These are phyloP conservation scores for Chlamydomonas incerta DNA, from an alignment of 139 green algal genomes.

Conservation along the genomic window DNA sequence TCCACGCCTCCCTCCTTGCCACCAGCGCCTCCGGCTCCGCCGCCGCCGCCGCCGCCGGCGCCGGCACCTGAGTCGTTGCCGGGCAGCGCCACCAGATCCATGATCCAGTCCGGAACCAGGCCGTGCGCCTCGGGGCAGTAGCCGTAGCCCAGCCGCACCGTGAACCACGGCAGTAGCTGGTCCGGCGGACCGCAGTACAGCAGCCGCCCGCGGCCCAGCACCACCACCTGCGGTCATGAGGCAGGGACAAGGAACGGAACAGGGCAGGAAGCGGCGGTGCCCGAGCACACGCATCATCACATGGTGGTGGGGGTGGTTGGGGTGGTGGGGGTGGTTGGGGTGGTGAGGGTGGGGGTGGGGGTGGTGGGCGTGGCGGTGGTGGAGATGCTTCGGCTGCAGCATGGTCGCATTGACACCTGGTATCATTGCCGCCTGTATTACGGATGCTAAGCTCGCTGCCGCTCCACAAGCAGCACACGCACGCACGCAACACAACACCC, in stretches of 20 bases:
- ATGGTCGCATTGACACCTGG: too few relatives aligned
- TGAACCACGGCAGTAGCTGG: slow-evolving; percentile 59
- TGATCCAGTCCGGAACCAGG: slow-evolving; percentile 59
- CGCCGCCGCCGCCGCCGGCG: neutral
- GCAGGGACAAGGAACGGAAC: neutral
- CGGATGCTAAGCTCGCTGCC: too few relatives aligned
- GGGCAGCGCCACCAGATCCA: slow-evolving; percentile 60
- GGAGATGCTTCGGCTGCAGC: too few relatives aligned
- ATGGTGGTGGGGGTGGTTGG: too few relatives aligned
- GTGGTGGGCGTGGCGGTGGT: too few relatives aligned
- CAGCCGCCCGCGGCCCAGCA: slow-evolving; percentile 30
- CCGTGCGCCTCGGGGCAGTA: slow-evolving; percentile 46
- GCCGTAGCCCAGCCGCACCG: slow-evolving; percentile 45
- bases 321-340: too few relatives aligned
- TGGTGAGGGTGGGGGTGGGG: too few relatives aligned
- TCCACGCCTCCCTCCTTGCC: neutral
- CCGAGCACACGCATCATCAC: too few relatives aligned
- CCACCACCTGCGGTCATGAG: slow-evolving; percentile 3
- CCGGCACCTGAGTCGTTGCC: neutral
- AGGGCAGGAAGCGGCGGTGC: too few relatives aligned
- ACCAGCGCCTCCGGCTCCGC: too few relatives aligned
- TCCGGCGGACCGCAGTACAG: slow-evolving; percentile 57
- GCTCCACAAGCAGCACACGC: too few relatives aligned
- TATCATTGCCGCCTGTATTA: too few relatives aligned
- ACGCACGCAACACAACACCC: neutral